These are phyloP conservation scores for Rutstroemia sp. DNA, from an alignment of 2,329 filamentous ascomycete species.

Conservation along the genomic window DNA sequence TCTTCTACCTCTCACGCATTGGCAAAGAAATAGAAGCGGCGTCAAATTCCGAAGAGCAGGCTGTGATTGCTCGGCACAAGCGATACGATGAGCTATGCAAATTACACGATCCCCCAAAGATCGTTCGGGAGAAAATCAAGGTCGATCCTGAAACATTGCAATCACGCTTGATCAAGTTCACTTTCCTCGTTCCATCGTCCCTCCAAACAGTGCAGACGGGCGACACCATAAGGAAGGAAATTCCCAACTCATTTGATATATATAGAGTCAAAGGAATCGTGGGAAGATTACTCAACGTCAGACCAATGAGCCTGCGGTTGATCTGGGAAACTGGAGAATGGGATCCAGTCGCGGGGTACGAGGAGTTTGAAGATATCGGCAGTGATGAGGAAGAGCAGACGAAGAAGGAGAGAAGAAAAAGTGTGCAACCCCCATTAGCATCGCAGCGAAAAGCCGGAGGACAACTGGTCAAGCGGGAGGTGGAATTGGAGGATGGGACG, in stretches of 20 bases:
- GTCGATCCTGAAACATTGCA: slow-evolving; percentile 77
- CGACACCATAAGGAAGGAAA: slow-evolving; percentile 29
- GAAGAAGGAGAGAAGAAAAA: neutral
- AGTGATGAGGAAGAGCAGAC: slow-evolving; percentile 42
- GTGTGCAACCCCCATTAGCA: neutral
- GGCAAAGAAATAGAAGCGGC: slow-evolving; percentile 63
- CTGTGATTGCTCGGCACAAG: slow-evolving; percentile 57
- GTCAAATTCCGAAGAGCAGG: slow-evolving; percentile 42
- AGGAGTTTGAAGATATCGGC: slow-evolving; percentile 48
- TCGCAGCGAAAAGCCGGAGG: slow-evolving; percentile 27
- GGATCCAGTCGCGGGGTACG: slow-evolving; percentile 65
- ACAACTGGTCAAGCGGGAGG: slow-evolving; percentile 69
- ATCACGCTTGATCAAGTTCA: slow-evolving; percentile 64
- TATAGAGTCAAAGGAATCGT: slow-evolving; percentile 78
- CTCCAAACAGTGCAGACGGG: slow-evolving; percentile 13
- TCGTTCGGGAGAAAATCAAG: slow-evolving; percentile 38
- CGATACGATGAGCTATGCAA: slow-evolving; percentile 69
- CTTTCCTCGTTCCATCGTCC: slow-evolving; percentile 35
- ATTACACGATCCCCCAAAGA: slow-evolving; percentile 62
- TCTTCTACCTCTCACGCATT: slow-evolving; percentile 86
- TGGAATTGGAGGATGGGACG: slow-evolving; percentile 72
- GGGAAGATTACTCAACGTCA: slow-evolving; percentile 58
- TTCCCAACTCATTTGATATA: slow-evolving; percentile 72
- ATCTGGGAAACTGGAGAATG: slow-evolving; percentile 89
- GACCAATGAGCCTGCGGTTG: slow-evolving; percentile 57